Conservation (phyloP, 768 basidiomycete species). For the Cystofilobasidium capitatum region DNA sequence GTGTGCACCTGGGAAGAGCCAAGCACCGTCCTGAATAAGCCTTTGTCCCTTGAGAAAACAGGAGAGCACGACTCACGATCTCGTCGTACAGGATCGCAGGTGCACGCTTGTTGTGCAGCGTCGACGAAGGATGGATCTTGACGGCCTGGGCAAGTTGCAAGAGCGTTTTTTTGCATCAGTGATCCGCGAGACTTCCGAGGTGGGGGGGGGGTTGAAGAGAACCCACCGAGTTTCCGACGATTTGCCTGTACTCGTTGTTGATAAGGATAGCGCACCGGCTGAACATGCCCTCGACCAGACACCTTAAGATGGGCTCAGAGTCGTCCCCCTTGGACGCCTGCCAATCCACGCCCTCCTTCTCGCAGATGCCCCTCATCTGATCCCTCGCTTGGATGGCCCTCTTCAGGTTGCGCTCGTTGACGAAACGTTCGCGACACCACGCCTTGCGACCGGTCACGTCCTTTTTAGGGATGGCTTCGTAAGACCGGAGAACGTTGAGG, state of each 20-base stretch:
- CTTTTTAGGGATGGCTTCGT: slow-evolving; percentile 45
- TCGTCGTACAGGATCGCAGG: slow-evolving; percentile 89
- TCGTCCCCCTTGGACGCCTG: slow-evolving; percentile 52
- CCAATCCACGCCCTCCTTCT: slow-evolving; percentile 52
- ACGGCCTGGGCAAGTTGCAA: slow-evolving; percentile 44
- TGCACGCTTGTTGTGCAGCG: slow-evolving; percentile 66
- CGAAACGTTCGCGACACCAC: slow-evolving; percentile 76
- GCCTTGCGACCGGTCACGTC: slow-evolving; percentile 43
- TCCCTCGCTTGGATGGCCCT: slow-evolving; percentile 70
- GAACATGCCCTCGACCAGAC: slow-evolving; percentile 64
- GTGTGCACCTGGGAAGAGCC: slow-evolving; percentile 35
- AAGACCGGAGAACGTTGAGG: slow-evolving; percentile 73
- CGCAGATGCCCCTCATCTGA: slow-evolving; percentile 63
- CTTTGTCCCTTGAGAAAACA: background rate
- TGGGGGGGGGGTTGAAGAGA: background rate
- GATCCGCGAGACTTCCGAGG: background rate
- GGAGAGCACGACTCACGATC: slow-evolving; percentile 50
- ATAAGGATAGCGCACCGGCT: slow-evolving; percentile 76
- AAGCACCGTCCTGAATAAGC: too few species aligned
- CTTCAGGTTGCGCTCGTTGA: slow-evolving; percentile 70
- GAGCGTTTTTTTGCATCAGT: background rate
- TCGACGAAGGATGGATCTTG: slow-evolving; percentile 85
- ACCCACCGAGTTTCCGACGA: slow-evolving; percentile 44
- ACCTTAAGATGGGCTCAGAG: slow-evolving; percentile 58
- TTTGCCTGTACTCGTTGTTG: slow-evolving; percentile 70